These are phyloP conservation scores for Flaveria robusta DNA, from an alignment of 129 eudicot genomes.

Conservation along the genomic window DNA sequence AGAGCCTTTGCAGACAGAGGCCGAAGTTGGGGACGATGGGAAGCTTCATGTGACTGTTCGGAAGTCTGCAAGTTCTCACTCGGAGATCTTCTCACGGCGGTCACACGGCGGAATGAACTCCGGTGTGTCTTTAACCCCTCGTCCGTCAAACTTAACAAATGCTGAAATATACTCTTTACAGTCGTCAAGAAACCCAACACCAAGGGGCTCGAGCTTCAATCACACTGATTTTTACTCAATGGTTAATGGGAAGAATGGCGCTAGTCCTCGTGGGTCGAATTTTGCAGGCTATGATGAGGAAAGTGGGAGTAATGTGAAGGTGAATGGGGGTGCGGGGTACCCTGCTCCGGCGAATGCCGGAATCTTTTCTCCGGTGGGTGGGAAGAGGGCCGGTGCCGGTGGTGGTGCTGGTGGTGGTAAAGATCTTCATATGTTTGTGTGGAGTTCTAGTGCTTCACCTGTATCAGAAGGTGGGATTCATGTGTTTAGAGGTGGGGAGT, in stretches of 20 bases:
- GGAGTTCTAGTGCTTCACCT: constrained; percentile 91
- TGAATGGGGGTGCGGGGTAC: constrained; percentile 55
- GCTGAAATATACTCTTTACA: constrained; percentile 85
- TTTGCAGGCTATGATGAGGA: constrained; percentile 55
- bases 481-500: constrained; percentile 73
- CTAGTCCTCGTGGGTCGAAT: constrained; percentile 75
- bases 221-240: constrained; percentile 68
- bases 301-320: constrained; percentile 42
- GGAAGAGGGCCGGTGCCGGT: constrained; percentile 59
- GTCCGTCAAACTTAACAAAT: constrained; percentile 73
- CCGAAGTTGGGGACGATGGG: constrained; percentile 88
- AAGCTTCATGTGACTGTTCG: constrained; percentile 80
- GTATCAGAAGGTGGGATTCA: constrained; percentile 89
- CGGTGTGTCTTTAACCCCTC: constrained; percentile 55
- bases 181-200: constrained; percentile 76
- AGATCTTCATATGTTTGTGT: constrained; percentile 91
- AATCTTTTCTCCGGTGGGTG: constrained; percentile 67
- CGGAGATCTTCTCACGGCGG: constrained; percentile 66
- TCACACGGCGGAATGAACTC: constrained; percentile 59
- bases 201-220: constrained; percentile 77
- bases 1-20: constrained; percentile 82
- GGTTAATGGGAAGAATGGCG: constrained; percentile 63
- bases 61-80: constrained; percentile 75
- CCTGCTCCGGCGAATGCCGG: constrained; percentile 75
- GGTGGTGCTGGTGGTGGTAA: constrained; percentile 53